Evolutionary conservation across 176 grass and related monocot species (phyloP).

Genomic region (Oryza meridionalis): DNA sequence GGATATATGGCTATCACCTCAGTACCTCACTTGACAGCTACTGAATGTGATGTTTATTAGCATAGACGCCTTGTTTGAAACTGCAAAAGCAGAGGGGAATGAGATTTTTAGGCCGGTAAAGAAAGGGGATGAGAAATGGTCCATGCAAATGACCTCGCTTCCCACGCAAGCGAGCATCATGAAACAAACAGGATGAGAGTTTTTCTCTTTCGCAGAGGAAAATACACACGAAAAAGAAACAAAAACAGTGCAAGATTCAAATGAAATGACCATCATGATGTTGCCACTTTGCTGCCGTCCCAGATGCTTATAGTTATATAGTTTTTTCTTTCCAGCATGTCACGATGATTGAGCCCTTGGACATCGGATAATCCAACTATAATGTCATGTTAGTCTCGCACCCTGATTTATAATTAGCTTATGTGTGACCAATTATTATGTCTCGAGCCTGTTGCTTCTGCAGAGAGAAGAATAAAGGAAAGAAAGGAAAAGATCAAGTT

Average conservation of each 20-base stretch:
- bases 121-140: not conserved
- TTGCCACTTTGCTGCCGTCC: not conserved
- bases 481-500: slow-evolving; percentile 18
- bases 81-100: not conserved
- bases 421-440: slow-evolving; percentile 36
- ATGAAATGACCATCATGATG: slow-evolving; percentile 19
- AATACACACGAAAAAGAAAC: not conserved
- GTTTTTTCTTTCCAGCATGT: slow-evolving; percentile 12
- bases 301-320: slow-evolving; percentile 29
- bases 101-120: slow-evolving; percentile 26
- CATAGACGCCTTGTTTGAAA: slow-evolving; percentile 49
- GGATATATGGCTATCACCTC: not conserved
- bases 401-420: slow-evolving; percentile 16
- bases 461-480: slow-evolving; percentile 2
- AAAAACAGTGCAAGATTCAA: not conserved
- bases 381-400: slow-evolving; percentile 15
- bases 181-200: slow-evolving; percentile 11
- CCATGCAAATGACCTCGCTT: slow-evolving; percentile 40
- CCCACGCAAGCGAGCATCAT: slow-evolving; percentile 56
- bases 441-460: slow-evolving; percentile 28
- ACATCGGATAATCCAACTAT: not conserved
- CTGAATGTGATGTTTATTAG: slow-evolving; percentile 42
- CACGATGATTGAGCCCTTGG: slow-evolving; percentile 32
- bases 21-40: slow-evolving; percentile 33
- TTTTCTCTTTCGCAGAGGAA: slow-evolving; percentile 15